A percentile compares a stretch with the other conserved stretches of the same genome.
Conservation (phyloP, 2,329 filamentous ascomycete species). For the Diaporthe sp. region DNA sequence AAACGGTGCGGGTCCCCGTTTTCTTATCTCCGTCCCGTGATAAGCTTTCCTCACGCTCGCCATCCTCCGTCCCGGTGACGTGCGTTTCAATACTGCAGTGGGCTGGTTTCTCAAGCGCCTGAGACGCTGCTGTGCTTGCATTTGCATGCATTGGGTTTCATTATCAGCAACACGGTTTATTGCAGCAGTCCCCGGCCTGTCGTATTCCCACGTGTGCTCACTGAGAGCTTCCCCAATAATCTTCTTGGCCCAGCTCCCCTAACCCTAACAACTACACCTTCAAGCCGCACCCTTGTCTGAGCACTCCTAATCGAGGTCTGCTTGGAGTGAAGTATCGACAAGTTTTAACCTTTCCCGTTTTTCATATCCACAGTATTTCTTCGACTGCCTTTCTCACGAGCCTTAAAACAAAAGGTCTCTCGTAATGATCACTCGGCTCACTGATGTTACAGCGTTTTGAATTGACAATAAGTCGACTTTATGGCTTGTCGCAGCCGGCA, state of each 20-base stretch:
- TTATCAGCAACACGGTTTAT: neutral
- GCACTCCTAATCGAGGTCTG: neutral
- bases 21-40: constrained; percentile 37
- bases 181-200: neutral
- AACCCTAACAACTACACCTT: neutral
- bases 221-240: neutral
- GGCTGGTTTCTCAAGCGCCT: neutral
- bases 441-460: too few relatives aligned
- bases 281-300: neutral
- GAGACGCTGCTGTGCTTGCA: neutral
- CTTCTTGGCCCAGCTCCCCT: neutral
- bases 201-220: neutral
- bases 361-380: neutral
- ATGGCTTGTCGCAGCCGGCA: neutral
- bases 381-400: neutral
- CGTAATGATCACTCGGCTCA: too few relatives aligned
- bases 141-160: neutral
- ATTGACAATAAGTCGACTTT: neutral
- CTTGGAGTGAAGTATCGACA: neutral
- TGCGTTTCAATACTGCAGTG: constrained; percentile 15
- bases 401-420: neutral
- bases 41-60: constrained; percentile 24
- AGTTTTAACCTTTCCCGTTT: neutral
- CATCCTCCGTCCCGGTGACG: constrained; percentile 32
- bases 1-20: constrained; percentile 9